Evolutionary conservation across 139 green algal genomes (phyloP).

Genomic region (Zygnema circumcarinatum): DNA sequence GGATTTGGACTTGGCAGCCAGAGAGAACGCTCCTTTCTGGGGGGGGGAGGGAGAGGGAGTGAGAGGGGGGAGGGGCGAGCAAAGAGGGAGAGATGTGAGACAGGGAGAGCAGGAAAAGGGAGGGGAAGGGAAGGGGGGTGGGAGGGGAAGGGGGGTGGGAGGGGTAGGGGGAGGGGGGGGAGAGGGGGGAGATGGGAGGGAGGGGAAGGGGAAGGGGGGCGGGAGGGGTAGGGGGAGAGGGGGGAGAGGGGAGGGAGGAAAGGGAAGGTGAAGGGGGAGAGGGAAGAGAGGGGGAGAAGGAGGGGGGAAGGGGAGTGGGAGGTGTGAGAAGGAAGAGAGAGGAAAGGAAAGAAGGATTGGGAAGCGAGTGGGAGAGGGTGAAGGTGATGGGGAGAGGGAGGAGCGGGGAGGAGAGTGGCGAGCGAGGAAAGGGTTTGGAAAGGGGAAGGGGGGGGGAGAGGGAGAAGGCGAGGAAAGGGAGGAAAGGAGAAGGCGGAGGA

Average conservation of each 20-base stretch:
- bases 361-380: constrained; percentile 69
- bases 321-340: background rate
- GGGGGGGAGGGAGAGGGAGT: background rate
- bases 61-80: background rate
- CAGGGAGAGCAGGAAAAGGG: background rate
- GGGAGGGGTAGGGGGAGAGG: constrained; percentile 69
- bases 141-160: background rate
- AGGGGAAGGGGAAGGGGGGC: background rate
- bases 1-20: constrained; percentile 85
- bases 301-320: background rate
- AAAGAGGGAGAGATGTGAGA: background rate
- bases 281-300: constrained; percentile 1
- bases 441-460: background rate
- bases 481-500: background rate
- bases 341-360: background rate
- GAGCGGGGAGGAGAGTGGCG: background rate
- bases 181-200: background rate
- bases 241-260: background rate
- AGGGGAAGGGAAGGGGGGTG: background rate
- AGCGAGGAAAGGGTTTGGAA: background rate
- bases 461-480: background rate
- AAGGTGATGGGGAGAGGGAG: background rate
- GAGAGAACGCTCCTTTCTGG: constrained; percentile 88
- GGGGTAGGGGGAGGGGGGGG: background rate
- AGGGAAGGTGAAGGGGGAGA: background rate